phyloP scores from a whole-genome alignment of 495 filamentous ascomycete genomes.

The Chaetomidium leptoderma region DNA sequence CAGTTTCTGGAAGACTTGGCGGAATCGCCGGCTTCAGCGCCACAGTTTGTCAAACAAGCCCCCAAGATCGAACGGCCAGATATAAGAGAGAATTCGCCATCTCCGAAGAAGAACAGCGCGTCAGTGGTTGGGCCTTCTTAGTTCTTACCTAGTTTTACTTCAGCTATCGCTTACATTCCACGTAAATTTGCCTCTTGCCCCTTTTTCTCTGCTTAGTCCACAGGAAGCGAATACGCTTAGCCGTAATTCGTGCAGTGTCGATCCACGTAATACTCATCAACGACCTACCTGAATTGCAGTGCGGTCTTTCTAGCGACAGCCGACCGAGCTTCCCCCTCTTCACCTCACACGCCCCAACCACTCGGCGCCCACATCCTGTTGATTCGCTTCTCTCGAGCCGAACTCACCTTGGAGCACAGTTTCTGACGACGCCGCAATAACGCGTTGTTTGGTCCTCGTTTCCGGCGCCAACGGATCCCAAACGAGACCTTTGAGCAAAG shows the following conservation, averaged over 20 bases:
- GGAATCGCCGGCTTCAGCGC: background rate
- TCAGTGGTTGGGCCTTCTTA: too few relatives aligned
- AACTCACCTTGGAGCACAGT: background rate
- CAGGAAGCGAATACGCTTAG: background rate
- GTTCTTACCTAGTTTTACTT: background rate
- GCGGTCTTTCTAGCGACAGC: background rate
- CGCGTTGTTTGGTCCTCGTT: background rate
- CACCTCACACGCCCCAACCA: background rate
- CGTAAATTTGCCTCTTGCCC: background rate
- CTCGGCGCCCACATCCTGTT: background rate
- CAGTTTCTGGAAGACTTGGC: conserved; percentile 12
- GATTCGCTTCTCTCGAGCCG: background rate
- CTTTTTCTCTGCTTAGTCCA: background rate
- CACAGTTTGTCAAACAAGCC: conserved; percentile 2
- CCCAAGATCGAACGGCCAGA: too few relatives aligned
- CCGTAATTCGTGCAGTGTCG: conserved; percentile 10
- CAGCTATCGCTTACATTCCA: too few relatives aligned
- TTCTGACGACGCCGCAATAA: background rate
- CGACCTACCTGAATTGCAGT: background rate
- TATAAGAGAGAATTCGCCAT: too few relatives aligned
- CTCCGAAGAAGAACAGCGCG: too few relatives aligned
- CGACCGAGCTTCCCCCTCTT: conserved; percentile 1
- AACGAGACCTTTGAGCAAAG: background rate
- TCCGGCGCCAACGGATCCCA: background rate
- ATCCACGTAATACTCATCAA: conserved; percentile 10